phyloP scores from a whole-genome alignment of 2,329 filamentous ascomycete genomes.

The Hypoxylon sp. region DNA sequence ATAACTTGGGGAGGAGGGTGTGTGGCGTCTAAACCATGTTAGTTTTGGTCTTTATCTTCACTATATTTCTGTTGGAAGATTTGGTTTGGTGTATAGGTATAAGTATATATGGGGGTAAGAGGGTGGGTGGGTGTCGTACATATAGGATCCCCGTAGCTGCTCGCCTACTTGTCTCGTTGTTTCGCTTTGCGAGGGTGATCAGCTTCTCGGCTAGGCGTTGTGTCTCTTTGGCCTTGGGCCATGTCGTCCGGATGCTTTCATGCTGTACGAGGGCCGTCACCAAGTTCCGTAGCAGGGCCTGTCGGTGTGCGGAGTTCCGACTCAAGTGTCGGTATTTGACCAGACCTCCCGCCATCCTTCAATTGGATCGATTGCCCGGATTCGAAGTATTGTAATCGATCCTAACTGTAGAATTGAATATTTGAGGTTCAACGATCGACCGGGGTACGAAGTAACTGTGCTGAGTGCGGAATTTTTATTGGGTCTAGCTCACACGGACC shows the following conservation, averaged over 20 bases:
- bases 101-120: conserved; percentile 57
- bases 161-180: conserved; percentile 84
- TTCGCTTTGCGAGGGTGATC: conserved; percentile 93
- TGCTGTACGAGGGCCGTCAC: conserved; percentile 95
- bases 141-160: conserved; percentile 87
- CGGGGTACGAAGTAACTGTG: conserved; percentile 34
- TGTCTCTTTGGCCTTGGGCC: conserved; percentile 96
- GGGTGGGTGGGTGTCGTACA: conserved; percentile 68
- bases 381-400: conserved; percentile 13
- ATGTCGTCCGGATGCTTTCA: conserved; percentile 95
- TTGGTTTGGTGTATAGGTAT: not conserved
- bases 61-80: not conserved
- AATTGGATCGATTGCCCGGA: conserved; percentile 22
- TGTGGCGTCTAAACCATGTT: conserved; percentile 72
- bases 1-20: conserved; percentile 85
- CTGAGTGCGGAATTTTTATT: conserved; percentile 25
- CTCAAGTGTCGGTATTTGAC: conserved; percentile 91
- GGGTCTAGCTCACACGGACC: conserved; percentile 15
- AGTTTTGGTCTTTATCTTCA: conserved; percentile 7
- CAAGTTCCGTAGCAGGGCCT: conserved; percentile 94
- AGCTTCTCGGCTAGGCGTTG: conserved; percentile 94
- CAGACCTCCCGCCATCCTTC: conserved; percentile 83
- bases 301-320: conserved; percentile 87
- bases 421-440: conserved; percentile 17
- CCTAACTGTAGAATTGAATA: conserved; percentile 12